A percentile compares a stretch with the other conserved stretches of the same genome.
Conservation (phyloP, 352 stramenopile genomes). For the Pythium dissotocum region DNA sequence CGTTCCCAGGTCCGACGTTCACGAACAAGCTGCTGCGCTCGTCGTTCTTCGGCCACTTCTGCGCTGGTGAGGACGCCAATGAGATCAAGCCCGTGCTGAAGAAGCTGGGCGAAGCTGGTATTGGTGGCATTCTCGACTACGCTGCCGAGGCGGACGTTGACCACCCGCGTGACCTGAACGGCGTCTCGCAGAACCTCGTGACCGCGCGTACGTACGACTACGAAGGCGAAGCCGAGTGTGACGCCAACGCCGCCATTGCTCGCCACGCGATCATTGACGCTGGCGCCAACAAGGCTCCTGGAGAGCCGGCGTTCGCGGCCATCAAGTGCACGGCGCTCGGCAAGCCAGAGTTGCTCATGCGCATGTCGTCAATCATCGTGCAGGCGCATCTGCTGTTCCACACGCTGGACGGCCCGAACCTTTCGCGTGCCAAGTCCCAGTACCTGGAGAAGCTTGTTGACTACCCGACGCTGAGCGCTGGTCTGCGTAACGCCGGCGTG, state of each 20-base stretch:
- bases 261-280: conserved; percentile 82
- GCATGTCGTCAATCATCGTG: conserved; percentile 93
- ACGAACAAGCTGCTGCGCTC: conserved; percentile 89
- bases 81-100: conserved; percentile 82
- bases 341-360: conserved; percentile 95
- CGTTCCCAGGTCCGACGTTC: conserved; percentile 76
- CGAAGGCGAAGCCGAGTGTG: conserved; percentile 92
- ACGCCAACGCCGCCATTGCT: conserved; percentile 89
- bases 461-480: conserved; percentile 72
- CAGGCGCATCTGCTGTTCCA: conserved; percentile 92
- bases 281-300: conserved; percentile 35
- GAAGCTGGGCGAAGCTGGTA: conserved; percentile 76
- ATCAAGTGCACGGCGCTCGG: conserved; percentile 97
- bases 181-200: conserved; percentile 82
- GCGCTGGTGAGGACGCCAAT: conserved; percentile 90
- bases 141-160: conserved; percentile 93
- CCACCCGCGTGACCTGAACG: conserved; percentile 74
- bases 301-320: conserved; percentile 91
- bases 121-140: conserved; percentile 97
- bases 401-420: conserved; percentile 86
- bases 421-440: conserved; percentile 80
- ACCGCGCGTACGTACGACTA: conserved; percentile 95
- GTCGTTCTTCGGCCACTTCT: conserved; percentile 98
- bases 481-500: conserved; percentile 66
- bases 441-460: conserved; percentile 83